A percentile compares a stretch with the other conserved stretches of the same genome.
phyloP scores from a whole-genome alignment of 352 stramenopile species.

The Phytopythium litorale region DNA sequence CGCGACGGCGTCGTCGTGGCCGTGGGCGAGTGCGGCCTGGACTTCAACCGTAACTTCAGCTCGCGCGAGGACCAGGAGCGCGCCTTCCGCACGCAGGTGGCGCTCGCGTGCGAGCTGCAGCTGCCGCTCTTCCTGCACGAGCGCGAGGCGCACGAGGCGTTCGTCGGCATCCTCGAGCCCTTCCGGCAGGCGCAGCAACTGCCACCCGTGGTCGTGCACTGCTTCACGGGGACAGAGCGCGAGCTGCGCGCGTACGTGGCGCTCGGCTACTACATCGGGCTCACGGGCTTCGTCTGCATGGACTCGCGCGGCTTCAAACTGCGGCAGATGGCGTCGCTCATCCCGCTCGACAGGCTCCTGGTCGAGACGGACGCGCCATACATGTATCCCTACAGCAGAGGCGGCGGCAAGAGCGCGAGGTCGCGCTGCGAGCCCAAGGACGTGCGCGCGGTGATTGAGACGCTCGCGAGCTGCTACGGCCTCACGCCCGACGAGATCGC shows the following conservation, averaged over 20 bases:
- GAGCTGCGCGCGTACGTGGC: slow-evolving; percentile 52
- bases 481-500: slow-evolving; percentile 36
- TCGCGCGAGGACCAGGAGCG: slow-evolving; percentile 84
- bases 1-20: slow-evolving; percentile 72
- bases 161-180: slow-evolving; percentile 47
- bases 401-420: slow-evolving; percentile 21
- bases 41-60: slow-evolving; percentile 96
- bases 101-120: slow-evolving; percentile 71
- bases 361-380: slow-evolving; percentile 77
- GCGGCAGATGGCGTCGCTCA: slow-evolving; percentile 29
- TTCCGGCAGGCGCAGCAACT: slow-evolving; percentile 36
- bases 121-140: slow-evolving; percentile 95
- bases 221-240: slow-evolving; percentile 55
- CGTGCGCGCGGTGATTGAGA: slow-evolving; percentile 50
- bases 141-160: slow-evolving; percentile 51
- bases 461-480: slow-evolving; percentile 44
- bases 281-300: slow-evolving; percentile 77
- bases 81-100: slow-evolving; percentile 88
- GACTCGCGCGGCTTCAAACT: slow-evolving; percentile 42
- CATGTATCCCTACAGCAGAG: slow-evolving; percentile 58
- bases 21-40: slow-evolving; percentile 94
- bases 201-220: slow-evolving; percentile 63
- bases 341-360: slow-evolving; percentile 58
- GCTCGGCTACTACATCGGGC: slow-evolving; percentile 68
- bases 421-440: slow-evolving; percentile 67